These are phyloP conservation scores for Abelmoschus esculentus DNA, from an alignment of 345 rosid species.

Conservation along the genomic window DNA sequence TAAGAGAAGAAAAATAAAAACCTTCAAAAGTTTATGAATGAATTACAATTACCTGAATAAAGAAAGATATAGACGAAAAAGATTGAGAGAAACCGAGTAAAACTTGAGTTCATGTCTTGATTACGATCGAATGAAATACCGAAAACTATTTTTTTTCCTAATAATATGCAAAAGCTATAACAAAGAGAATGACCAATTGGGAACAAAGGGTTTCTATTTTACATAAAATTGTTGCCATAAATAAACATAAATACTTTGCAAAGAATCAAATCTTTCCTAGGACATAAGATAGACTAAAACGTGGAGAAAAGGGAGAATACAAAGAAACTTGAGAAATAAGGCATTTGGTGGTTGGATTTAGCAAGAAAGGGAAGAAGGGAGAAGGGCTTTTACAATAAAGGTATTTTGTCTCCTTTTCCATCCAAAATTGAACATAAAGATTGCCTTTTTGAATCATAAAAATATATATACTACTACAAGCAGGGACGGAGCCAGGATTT, in stretches of 20 bases:
- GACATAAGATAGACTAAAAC: background rate
- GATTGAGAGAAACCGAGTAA: constrained; percentile 30
- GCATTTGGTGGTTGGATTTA: constrained; percentile 54
- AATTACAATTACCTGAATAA: constrained; percentile 49
- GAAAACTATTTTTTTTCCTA: constrained; percentile 10
- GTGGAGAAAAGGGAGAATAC: constrained; percentile 50
- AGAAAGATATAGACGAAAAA: constrained; percentile 43
- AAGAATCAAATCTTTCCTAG: constrained; percentile 84
- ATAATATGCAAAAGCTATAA: constrained; percentile 26
- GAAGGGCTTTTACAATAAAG: too few species aligned
- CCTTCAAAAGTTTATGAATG: background rate
- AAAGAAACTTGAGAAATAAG: constrained; percentile 97
- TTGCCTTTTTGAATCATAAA: too few species aligned
- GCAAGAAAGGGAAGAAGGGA: constrained; percentile 29
- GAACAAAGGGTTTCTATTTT: constrained; percentile 38
- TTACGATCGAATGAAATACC: constrained; percentile 12
- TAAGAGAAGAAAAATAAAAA: too few species aligned
- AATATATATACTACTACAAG: too few species aligned
- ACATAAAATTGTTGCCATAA: constrained; percentile 25
- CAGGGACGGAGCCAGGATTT: too few species aligned
- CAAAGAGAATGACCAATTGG: constrained; percentile 36
- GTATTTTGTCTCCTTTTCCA: too few species aligned
- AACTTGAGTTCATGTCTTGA: constrained; percentile 35
- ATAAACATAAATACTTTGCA: constrained; percentile 23
- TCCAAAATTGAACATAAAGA: too few species aligned